A percentile compares a stretch with the other conserved stretches of the same genome.
Evolutionary conservation across 139 green algal species (phyloP).

Genomic region (Closterium sp.): DNA sequence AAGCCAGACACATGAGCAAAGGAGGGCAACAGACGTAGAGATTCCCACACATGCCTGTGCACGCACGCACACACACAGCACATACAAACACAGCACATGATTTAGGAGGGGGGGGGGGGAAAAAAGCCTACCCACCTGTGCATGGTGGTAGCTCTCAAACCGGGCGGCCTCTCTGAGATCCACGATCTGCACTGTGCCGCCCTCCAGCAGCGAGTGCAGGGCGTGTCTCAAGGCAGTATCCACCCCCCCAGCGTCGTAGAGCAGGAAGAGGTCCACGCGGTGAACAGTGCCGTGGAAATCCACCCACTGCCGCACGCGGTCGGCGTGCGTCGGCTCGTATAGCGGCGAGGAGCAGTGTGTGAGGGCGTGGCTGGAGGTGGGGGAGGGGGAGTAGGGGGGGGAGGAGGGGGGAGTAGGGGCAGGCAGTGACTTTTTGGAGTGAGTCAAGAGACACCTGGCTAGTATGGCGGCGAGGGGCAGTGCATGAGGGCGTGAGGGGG

Average conservation of each 20-base stretch:
- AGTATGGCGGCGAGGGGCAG: too few relatives aligned
- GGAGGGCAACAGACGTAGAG: too few relatives aligned
- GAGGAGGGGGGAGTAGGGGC: too few relatives aligned
- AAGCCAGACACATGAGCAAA: too few relatives aligned
- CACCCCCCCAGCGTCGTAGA: slow-evolving; percentile 36
- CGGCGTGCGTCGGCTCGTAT: slow-evolving; percentile 1
- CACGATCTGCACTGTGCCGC: not conserved
- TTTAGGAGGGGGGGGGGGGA: too few relatives aligned
- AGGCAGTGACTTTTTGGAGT: too few relatives aligned
- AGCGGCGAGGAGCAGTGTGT: slow-evolving; percentile 32
- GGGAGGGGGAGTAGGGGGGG: too few relatives aligned
- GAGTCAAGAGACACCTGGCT: too few relatives aligned
- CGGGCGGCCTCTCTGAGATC: not conserved
- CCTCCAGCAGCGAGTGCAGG: not conserved
- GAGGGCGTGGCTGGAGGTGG: not conserved
- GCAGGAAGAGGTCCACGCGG: slow-evolving; percentile 27
- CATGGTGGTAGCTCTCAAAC: not conserved
- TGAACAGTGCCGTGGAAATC: slow-evolving; percentile 25
- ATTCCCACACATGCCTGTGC: not conserved
- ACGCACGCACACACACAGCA: not conserved
- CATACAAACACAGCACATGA: not conserved
- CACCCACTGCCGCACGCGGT: slow-evolving; percentile 22
- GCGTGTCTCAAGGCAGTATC: not conserved
- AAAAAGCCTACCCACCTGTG: not conserved
- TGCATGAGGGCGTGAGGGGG: too few relatives aligned